phyloP scores from a whole-genome alignment of 179 eudicot species.

The Heliamphora pulchella region DNA sequence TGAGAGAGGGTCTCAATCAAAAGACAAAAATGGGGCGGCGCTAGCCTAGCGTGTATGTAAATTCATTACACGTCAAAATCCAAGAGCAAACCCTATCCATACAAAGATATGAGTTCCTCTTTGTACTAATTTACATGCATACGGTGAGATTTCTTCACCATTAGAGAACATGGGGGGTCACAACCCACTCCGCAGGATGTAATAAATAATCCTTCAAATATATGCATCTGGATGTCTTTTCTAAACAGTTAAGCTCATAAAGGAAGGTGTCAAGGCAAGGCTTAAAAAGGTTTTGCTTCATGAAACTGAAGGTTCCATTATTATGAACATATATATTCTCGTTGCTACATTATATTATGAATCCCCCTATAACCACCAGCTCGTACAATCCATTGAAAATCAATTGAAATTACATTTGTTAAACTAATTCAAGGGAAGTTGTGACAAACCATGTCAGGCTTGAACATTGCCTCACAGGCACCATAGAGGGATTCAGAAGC shows the following conservation, averaged over 20 bases:
- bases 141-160: not conserved
- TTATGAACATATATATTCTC: not conserved
- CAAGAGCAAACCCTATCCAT: too few relatives aligned
- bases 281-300: not conserved
- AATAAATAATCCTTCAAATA: not conserved
- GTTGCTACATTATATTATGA: not conserved
- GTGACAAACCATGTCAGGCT: constrained; percentile 82
- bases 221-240: not conserved
- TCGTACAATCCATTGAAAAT: not conserved
- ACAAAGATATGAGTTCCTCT: not conserved
- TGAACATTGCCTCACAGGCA: constrained; percentile 96
- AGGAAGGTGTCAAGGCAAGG: not conserved
- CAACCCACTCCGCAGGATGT: not conserved
- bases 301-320: not conserved
- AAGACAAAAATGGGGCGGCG: not conserved
- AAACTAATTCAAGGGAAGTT: not conserved
- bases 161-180: not conserved
- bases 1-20: too few relatives aligned
- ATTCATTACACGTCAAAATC: not conserved
- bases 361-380: not conserved
- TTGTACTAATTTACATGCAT: not conserved
- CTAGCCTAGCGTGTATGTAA: not conserved
- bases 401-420: not conserved
- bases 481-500: constrained; percentile 94
- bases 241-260: not conserved